Percentiles rank a stretch among this genome's conserved stretches.
Evolutionary conservation across 805 yeast genomes (phyloP).

Genomic region (Candida michaelii): DNA sequence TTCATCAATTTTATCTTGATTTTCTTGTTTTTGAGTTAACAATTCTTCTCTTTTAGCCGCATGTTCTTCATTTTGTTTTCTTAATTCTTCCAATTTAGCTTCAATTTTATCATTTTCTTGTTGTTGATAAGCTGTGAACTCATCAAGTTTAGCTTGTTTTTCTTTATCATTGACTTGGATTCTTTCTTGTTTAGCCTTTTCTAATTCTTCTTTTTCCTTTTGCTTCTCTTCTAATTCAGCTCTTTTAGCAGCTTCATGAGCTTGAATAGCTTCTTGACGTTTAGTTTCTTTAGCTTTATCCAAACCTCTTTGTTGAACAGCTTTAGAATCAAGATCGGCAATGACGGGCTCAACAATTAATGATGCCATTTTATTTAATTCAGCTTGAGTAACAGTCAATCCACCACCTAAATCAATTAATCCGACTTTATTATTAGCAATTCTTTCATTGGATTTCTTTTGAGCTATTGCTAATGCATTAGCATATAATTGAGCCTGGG

Average conservation of each 20-base stretch:
- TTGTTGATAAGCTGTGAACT: constrained; percentile 27
- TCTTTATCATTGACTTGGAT: constrained; percentile 29
- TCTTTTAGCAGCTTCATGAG: constrained; percentile 31
- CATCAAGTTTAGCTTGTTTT: constrained; percentile 31
- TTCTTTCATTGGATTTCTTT: constrained; percentile 58
- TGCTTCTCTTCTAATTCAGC: constrained; percentile 28
- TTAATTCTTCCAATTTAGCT: constrained; percentile 26
- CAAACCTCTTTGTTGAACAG: constrained; percentile 62
- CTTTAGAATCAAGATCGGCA: constrained; percentile 67
- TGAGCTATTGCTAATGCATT: constrained; percentile 79
- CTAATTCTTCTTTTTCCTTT: constrained; percentile 35
- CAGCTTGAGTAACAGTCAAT: constrained; percentile 67
- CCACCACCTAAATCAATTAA: constrained; percentile 85
- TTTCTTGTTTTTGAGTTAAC: constrained; percentile 46
- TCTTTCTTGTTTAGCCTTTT: constrained; percentile 36
- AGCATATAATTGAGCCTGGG: constrained; percentile 58
- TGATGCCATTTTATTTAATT: constrained; percentile 77
- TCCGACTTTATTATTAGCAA: constrained; percentile 49
- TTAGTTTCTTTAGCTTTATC: constrained; percentile 34
- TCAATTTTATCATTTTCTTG: constrained; percentile 31
- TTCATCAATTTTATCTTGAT: constrained; percentile 44
- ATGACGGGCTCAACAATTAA: constrained; percentile 82
- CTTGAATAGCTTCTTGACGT: constrained; percentile 31
- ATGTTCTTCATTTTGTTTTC: constrained; percentile 37
- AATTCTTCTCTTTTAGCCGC: constrained; percentile 41